Evolutionary conservation across 257 asterid species (phyloP), one percentile per base, ranked within the genome.

Genomic region (Paraleonurus japonicus): DNA sequence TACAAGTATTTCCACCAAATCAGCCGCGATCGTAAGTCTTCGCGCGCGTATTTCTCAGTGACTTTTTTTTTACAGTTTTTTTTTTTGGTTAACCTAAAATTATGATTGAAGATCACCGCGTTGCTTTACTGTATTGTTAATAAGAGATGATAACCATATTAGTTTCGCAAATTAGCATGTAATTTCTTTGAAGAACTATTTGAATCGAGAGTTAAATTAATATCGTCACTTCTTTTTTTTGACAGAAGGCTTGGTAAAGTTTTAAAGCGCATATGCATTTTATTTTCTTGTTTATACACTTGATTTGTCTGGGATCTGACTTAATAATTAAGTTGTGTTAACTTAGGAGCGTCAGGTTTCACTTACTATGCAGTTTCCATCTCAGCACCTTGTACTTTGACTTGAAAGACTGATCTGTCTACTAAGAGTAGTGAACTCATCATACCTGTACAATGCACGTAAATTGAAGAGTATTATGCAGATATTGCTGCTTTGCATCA

Each of bases 1-100:
- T 82, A 88, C 82, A 91, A 86, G 86, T 76, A 76, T 63, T 89
- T 87, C 84, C 88, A 87, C 71, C 95, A 87, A 77, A 72, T 81
- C 84, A 85, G 92, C 86, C 96, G 97, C 61, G 90, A 89, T 54
- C 81, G 96, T 91, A 87, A 81, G 85, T 70, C 35, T 47, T 43
- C 71, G 60, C 64, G 35, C 66, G 23, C 55, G 24, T 11, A 11
- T 26, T 33, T 67, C 69, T 58, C 59, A 24, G 23, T 55, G 32
- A 45, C 69, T 35, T 37, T 39, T 26, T 9, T n/a, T n/a, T n/a
- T n/a, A n/a, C n/a, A n/a, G n/a, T n/a, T n/a, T n/a, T n/a, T n/a
- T 12, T 54, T 43, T 32, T 53, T 55, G 17, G 16, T 43, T 57
- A 26, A 35, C 47, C 32, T 26, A 48, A 47, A 17, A 10, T 41